These are phyloP conservation scores for Fistulifera pelliculosa DNA, from an alignment of 108 stramenopile genomes.

Conservation along the genomic window DNA sequence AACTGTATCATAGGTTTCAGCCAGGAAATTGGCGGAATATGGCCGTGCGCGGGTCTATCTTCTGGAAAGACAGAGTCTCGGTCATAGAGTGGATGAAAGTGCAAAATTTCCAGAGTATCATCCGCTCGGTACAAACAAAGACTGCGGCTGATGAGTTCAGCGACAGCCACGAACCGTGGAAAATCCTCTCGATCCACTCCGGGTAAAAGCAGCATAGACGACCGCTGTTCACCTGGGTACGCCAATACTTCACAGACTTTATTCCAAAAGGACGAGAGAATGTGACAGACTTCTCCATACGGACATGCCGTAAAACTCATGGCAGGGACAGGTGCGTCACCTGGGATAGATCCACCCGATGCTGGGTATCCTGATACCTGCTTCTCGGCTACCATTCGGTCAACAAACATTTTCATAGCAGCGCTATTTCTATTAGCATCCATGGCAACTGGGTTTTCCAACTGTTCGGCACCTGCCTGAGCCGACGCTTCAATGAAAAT, in stretches of 20 bases:
- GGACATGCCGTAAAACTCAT: conserved; percentile 20
- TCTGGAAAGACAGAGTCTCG: conserved; percentile 33
- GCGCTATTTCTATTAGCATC: conserved; percentile 34
- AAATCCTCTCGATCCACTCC: conserved; percentile 25
- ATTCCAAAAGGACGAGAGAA: conserved; percentile 68
- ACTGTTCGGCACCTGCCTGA: conserved; percentile 18
- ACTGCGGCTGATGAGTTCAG: conserved; percentile 49
- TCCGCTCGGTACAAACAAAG: conserved; percentile 50
- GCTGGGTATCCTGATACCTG: conserved; percentile 30
- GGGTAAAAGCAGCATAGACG: conserved; percentile 48
- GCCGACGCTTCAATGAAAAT: conserved; percentile 50
- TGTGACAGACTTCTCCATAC: conserved; percentile 28
- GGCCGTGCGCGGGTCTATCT: conserved; percentile 43
- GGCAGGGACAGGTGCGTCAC: conserved; percentile 12
- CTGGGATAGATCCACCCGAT: conserved; percentile 33
- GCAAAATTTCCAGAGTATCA: conserved; percentile 43
- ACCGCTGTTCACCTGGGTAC: conserved; percentile 26
- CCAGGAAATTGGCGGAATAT: conserved; percentile 58
- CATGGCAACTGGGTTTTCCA: not conserved
- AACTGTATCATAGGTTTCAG: conserved; percentile 47
- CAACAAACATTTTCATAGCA: conserved; percentile 53
- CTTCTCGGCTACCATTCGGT: conserved; percentile 27
- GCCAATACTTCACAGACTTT: conserved; percentile 60
- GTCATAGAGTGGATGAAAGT: conserved; percentile 64
- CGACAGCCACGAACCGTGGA: conserved; percentile 52